Conservation (phyloP, 1,284 basidiomycete species). For the Earliella scabrosa region DNA sequence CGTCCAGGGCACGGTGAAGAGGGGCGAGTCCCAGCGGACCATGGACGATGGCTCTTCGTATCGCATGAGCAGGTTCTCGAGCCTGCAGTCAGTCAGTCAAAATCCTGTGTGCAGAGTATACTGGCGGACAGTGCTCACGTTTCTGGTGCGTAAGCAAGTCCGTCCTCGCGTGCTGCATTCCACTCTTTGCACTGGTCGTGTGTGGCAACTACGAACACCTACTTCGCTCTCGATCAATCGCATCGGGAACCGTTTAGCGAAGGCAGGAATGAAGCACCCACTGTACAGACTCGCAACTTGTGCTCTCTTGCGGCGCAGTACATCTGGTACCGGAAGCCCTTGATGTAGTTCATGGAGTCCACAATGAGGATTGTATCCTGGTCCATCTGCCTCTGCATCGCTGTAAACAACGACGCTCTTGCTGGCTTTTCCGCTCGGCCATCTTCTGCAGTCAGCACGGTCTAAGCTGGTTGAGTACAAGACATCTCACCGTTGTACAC, state of each 20-base stretch:
- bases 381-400: constrained; percentile 78
- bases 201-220: constrained; percentile 81
- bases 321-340: constrained; percentile 96
- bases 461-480: neutral
- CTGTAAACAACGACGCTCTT: constrained; percentile 85
- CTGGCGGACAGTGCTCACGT: no score
- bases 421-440: constrained; percentile 89
- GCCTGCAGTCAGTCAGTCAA: no score
- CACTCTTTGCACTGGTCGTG: constrained; percentile 80
- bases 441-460: constrained; percentile 48
- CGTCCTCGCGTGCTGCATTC: constrained; percentile 63
- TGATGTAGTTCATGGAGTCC: constrained; percentile 96
- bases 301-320: constrained; percentile 94
- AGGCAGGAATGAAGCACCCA: constrained; percentile 48
- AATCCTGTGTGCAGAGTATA: no score
- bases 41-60: constrained; percentile 97
- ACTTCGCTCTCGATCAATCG: constrained; percentile 28
- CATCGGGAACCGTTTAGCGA: neutral
- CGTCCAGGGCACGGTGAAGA: constrained; percentile 84
- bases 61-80: constrained; percentile 88
- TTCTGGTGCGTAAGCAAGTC: constrained; percentile 62
- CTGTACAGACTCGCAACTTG: constrained; percentile 86
- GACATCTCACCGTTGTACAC: constrained; percentile 76
- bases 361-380: constrained; percentile 84
- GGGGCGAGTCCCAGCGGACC: constrained; percentile 96